These are phyloP conservation scores for Fomitopsis pinicola DNA, from an alignment of 1,284 basidiomycete species.

Conservation along the genomic window DNA sequence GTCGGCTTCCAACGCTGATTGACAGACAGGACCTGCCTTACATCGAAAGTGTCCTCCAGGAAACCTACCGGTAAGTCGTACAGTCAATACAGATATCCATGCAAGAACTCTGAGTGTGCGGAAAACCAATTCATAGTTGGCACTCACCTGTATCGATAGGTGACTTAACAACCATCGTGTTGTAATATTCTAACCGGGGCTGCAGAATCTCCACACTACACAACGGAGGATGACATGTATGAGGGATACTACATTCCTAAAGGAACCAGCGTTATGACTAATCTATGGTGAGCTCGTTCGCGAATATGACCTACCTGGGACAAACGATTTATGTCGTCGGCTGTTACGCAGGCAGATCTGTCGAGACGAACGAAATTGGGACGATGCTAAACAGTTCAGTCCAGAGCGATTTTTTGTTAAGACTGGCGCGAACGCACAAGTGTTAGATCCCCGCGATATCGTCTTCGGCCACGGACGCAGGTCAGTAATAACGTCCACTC, in stretches of 20 bases:
- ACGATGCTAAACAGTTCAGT: constrained; percentile 16
- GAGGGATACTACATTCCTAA: background rate
- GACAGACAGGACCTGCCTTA: constrained; percentile 50
- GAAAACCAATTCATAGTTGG: background rate
- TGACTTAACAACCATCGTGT: background rate
- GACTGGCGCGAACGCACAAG: constrained; percentile 6
- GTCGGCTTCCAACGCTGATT: constrained; percentile 41
- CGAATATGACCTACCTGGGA: background rate
- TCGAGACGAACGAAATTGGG: constrained; percentile 15
- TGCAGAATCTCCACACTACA: constrained; percentile 13
- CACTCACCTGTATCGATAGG: background rate
- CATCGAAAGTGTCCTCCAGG: constrained; percentile 45
- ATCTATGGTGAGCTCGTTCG: background rate
- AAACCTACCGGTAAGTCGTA: constrained; percentile 38
- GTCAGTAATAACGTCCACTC: background rate
- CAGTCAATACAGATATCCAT: background rate
- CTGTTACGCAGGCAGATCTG: constrained; percentile 18
- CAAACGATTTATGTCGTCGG: background rate
- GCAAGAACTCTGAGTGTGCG: background rate
- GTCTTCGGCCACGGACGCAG: constrained; percentile 23
- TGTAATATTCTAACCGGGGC: background rate
- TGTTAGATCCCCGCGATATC: constrained; percentile 14
- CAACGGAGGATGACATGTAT: background rate
- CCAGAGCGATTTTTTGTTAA: constrained; percentile 18
- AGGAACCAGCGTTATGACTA: background rate